phyloP scores from a whole-genome alignment of 1,284 basidiomycete genomes.

The Sanghuangporus sanghuang region DNA sequence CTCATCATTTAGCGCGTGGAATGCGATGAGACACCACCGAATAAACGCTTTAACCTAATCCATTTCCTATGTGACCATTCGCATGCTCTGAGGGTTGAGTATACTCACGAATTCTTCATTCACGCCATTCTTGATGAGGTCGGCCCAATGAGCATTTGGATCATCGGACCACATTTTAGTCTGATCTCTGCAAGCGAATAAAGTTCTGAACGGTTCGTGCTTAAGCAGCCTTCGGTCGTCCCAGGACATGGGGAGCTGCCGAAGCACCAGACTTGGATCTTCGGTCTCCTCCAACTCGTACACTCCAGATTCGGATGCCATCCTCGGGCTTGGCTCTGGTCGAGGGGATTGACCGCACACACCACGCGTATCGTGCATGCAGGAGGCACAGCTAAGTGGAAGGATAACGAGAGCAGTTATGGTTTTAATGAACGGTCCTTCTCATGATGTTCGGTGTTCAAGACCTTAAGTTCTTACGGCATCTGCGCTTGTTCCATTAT shows the following conservation, averaged over 20 bases:
- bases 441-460: neutral
- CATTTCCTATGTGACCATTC: neutral
- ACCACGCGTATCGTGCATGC: neutral
- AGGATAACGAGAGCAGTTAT: neutral
- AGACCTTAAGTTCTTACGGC: neutral
- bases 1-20: neutral
- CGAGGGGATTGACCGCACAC: neutral
- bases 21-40: neutral
- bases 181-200: conserved; percentile 19
- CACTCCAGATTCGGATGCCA: neutral
- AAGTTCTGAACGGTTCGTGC: conserved; percentile 26
- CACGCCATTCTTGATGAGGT: neutral
- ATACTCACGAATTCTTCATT: neutral
- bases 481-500: neutral
- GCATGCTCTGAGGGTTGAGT: neutral
- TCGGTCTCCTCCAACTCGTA: neutral
- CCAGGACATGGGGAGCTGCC: conserved; percentile 16
- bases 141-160: neutral
- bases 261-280: neutral
- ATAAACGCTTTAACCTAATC: neutral
- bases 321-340: neutral
- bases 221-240: conserved; percentile 25
- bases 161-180: neutral
- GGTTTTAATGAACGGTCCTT: neutral
- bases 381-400: neutral